A percentile compares a stretch with the other conserved stretches of the same genome.
phyloP scores from a whole-genome alignment of 257 asterid species.

The Gentiana macrophylla region DNA sequence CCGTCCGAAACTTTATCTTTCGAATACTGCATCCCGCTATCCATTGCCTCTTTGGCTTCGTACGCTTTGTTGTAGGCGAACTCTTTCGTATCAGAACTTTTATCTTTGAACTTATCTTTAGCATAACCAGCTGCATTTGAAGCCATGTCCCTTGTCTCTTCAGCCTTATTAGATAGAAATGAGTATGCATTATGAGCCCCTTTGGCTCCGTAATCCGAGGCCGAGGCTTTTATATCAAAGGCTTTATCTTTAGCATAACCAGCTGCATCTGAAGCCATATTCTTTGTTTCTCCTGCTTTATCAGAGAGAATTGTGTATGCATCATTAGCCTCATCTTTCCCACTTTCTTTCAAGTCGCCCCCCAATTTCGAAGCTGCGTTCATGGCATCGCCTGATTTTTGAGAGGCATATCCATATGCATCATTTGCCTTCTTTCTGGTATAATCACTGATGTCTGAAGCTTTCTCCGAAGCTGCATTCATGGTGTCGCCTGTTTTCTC shows the following conservation, averaged over 20 bases:
- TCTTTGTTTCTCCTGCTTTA: slow-evolving; percentile 9
- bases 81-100: slow-evolving; percentile 3
- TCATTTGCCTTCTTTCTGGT: slow-evolving; percentile 3
- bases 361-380: slow-evolving; percentile 10
- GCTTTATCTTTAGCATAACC: slow-evolving; percentile 13
- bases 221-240: not conserved
- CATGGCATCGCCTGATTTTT: slow-evolving; percentile 7
- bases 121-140: slow-evolving; percentile 18
- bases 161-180: slow-evolving; percentile 1
- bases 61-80: slow-evolving; percentile 6
- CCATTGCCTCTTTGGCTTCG: slow-evolving; percentile 14
- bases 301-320: not conserved
- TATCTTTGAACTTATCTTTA: slow-evolving; percentile 12
- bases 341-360: slow-evolving; percentile 5
- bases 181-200: not conserved
- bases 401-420: slow-evolving; percentile 4
- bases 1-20: slow-evolving; percentile 20
- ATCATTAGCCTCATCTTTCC: slow-evolving; percentile 10
- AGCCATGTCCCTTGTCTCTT: slow-evolving; percentile 7
- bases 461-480: not conserved
- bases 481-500: no score
- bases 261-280: slow-evolving; percentile 10
- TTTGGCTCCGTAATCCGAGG: no score
- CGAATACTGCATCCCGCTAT: slow-evolving; percentile 4
- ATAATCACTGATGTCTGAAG: not conserved